Base-by-base conservation (phyloP, 495 filamentous ascomycete species). In the Parathielavia hyrcaniae region DNA sequence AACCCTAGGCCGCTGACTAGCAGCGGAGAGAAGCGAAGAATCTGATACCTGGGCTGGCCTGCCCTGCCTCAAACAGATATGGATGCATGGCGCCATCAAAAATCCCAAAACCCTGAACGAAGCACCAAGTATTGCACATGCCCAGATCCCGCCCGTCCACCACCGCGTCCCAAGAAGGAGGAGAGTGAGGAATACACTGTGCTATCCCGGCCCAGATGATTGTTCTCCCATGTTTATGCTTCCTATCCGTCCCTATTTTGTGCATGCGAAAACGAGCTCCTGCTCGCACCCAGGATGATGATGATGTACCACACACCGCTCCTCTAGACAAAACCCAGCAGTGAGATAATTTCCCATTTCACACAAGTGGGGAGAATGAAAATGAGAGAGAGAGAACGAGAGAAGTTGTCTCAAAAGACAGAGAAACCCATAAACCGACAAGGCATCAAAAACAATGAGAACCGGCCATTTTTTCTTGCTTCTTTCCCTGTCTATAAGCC, bases 401-500 rank as follows among this genome's bases (percentile, higher is more conserved):
- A 16, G 22, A 30, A 12, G 13, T 3, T 16, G 44, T 14, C 10
- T 45, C 17, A 20, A 12, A 22, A 26, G 16, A 26, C 26, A 23
- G 4, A 43, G 50, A 50, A 19, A 34, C 39, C 49, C n/a, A n/a
- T n/a, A 30, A 57, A 34, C 40, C 2, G 26, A 36, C 7, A 36
- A 20, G 14, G 4, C 41, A 46, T 12, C 26, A 50, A 45, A n/a
- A 30, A 26, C 32, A 36, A 50, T 17, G 11, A 47, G 14, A 34
- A n/a, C 20, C 43, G 46, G 35, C 49, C 46, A 14, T 59, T 59
- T 64, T 59, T 59, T 62, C 52, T 54, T 54, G 41, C 52, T 58
- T 58, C 52, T 45, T 55, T 19, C 60, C 57, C 55, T n/a, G 53
- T 65, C 61, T 61, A 57, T 63, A 63, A 30, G 26, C 41, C 52